Conservation (phyloP, 176 grass and related monocot genomes). For the Oryza officinalis region DNA sequence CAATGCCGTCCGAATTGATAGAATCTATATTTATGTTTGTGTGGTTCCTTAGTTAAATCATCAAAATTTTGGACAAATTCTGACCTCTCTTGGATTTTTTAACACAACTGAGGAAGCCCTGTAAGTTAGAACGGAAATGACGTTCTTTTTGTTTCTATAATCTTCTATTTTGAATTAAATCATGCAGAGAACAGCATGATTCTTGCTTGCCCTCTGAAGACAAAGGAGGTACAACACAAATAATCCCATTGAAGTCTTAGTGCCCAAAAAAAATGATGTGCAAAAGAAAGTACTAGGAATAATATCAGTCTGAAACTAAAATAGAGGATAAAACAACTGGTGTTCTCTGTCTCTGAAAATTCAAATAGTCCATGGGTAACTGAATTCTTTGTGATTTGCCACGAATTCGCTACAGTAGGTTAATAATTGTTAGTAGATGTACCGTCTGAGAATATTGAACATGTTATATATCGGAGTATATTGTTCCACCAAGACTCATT, state of each 20-base stretch:
- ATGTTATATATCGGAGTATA: background rate
- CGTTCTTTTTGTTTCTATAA: background rate
- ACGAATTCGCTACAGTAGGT: background rate
- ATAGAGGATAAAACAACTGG: background rate
- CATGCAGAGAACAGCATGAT: background rate
- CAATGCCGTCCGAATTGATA: background rate
- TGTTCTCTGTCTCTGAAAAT: background rate
- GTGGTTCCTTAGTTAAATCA: background rate
- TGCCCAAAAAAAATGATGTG: background rate
- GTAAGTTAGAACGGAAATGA: too few relatives aligned
- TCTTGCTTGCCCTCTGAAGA: background rate
- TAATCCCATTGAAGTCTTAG: background rate
- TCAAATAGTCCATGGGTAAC: background rate
- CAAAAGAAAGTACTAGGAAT: background rate
- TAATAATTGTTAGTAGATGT: background rate
- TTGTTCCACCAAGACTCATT: background rate
- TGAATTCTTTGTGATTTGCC: background rate
- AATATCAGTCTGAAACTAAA: background rate
- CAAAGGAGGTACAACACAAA: too few relatives aligned
- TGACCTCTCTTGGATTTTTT: background rate
- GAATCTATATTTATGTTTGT: background rate
- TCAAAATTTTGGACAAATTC: background rate
- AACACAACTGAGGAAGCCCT: background rate
- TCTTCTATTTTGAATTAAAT: background rate
- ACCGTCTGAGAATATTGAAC: background rate